Conservation (phyloP, 768 basidiomycete genomes). For the Infundibulicybe gibba region DNA sequence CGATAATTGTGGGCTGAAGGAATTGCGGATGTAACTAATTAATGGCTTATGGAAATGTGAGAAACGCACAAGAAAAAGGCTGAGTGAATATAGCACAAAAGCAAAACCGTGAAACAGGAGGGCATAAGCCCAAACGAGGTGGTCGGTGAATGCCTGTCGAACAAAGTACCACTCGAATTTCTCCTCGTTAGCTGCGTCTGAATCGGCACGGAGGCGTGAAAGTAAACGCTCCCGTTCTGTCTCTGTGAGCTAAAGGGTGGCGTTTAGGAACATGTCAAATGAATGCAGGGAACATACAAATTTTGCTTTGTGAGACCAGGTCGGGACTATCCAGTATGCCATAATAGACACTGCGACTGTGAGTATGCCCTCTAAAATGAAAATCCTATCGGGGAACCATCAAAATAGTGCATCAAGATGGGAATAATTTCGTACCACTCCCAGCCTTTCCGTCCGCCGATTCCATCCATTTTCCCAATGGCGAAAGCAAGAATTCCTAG, state of each 20-base stretch:
- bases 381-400: constrained; percentile 38
- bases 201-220: constrained; percentile 45
- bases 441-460: constrained; percentile 60
- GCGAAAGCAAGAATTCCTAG: constrained; percentile 54
- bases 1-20: constrained; percentile 55
- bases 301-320: constrained; percentile 55
- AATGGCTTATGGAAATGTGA: neutral
- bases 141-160: constrained; percentile 52
- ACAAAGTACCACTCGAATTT: constrained; percentile 57
- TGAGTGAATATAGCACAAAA: constrained; percentile 54
- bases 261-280: neutral
- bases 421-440: constrained; percentile 38
- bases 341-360: constrained; percentile 43
- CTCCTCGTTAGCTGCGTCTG: constrained; percentile 50
- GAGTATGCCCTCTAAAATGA: constrained; percentile 52
- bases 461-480: constrained; percentile 58
- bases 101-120: constrained; percentile 60
- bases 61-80: constrained; percentile 48
- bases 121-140: constrained; percentile 58
- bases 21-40: neutral
- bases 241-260: constrained; percentile 40
- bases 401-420: neutral
- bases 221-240: constrained; percentile 47
- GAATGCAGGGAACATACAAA: constrained; percentile 34
- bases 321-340: constrained; percentile 54